Evolutionary conservation across 371 early-diverging fungal genomes (phyloP).

Genomic region (Mucor indicus): DNA sequence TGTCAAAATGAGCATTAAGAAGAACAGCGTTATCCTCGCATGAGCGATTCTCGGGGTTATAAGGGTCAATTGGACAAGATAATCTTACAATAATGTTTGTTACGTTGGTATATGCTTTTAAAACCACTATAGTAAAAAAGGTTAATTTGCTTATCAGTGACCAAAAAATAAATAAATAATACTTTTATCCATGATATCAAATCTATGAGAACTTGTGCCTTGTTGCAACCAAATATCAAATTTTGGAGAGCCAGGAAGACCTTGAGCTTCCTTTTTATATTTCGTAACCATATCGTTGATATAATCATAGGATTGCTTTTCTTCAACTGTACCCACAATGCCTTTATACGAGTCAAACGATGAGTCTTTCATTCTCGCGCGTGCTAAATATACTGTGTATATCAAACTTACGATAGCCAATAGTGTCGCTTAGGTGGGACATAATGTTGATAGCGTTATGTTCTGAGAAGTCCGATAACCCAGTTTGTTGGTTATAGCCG

Average conservation of each 20-base stretch:
- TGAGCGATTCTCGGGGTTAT: constrained; percentile 8
- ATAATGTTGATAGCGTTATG: constrained; percentile 50
- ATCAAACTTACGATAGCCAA: constrained; percentile 54
- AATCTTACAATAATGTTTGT: constrained; percentile 74
- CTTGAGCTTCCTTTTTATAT: constrained; percentile 33
- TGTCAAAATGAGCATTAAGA: constrained; percentile 73
- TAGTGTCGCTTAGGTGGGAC: constrained; percentile 45
- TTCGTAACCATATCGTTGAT: constrained; percentile 22
- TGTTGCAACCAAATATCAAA: constrained; percentile 63
- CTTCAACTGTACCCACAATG: constrained; percentile 48
- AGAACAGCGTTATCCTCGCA: constrained; percentile 68
- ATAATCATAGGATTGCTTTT: constrained; percentile 40
- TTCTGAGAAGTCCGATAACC: constrained; percentile 53
- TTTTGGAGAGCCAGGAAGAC: constrained; percentile 41
- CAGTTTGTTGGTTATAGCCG: constrained; percentile 33
- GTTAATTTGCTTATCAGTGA: not conserved
- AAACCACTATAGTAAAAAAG: constrained; percentile 42
- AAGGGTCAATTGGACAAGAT: constrained; percentile 54
- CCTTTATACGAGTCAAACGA: constrained; percentile 21
- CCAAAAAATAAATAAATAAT: constrained; percentile 5
- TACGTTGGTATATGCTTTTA: constrained; percentile 67
- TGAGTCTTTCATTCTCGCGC: not conserved
- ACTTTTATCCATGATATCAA: constrained; percentile 73
- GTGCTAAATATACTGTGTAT: constrained; percentile 11
- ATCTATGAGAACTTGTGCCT: constrained; percentile 65